Conservation (phyloP, 768 basidiomycete species). For the Collybiopsis confluens region DNA sequence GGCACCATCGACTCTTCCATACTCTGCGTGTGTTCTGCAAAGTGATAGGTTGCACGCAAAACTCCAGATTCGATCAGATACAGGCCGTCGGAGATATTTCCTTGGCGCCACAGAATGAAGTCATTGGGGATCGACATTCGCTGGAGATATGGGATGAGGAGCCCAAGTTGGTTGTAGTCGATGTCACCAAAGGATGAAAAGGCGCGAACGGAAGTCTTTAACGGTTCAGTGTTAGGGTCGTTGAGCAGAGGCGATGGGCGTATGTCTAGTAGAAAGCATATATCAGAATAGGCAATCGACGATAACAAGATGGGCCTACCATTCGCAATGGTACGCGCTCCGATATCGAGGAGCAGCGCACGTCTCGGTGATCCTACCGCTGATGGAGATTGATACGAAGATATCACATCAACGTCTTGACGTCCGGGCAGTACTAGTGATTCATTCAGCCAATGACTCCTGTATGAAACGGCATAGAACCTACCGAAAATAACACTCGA, state of each 20-base stretch:
- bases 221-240: conserved; percentile 47
- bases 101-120: conserved; percentile 68
- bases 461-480: conserved; percentile 5
- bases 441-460: background rate
- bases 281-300: background rate
- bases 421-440: conserved; percentile 55
- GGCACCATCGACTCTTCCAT: conserved; percentile 93
- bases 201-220: conserved; percentile 70
- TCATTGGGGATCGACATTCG: conserved; percentile 54
- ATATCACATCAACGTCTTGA: conserved; percentile 45
- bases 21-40: conserved; percentile 38
- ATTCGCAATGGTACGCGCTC: conserved; percentile 62
- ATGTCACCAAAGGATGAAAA: conserved; percentile 71
- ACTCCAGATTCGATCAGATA: conserved; percentile 89
- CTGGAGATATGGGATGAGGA: conserved; percentile 70
- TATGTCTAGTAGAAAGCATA: conserved; percentile 10
- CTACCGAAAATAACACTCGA: conserved; percentile 41
- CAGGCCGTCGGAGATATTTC: conserved; percentile 74
- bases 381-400: conserved; percentile 37
- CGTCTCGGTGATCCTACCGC: conserved; percentile 62
- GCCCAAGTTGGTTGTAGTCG: conserved; percentile 52
- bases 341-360: conserved; percentile 65
- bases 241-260: conserved; percentile 28
- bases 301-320: conserved; percentile 32
- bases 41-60: conserved; percentile 70